phyloP scores from a whole-genome alignment of 1,284 basidiomycete species.

The Sporisorium sorghi region DNA sequence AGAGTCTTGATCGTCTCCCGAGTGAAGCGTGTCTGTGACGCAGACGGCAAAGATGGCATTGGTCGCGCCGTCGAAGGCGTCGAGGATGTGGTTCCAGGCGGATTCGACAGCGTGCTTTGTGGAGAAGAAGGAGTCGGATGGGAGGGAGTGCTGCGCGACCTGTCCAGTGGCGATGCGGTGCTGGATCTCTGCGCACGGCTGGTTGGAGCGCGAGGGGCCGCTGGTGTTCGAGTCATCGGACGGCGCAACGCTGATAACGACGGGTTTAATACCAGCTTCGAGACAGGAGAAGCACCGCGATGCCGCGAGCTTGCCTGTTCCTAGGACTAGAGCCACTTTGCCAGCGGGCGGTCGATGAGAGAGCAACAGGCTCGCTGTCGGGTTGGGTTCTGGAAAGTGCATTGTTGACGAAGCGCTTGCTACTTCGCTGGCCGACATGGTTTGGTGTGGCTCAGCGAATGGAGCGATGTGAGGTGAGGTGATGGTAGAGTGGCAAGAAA shows the following conservation, averaged over 20 bases:
- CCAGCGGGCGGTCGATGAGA: constrained; percentile 46
- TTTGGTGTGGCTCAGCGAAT: background rate
- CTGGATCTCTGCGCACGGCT: constrained; percentile 76
- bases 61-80: constrained; percentile 22
- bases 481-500: background rate
- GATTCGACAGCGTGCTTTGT: constrained; percentile 11
- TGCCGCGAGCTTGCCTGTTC: constrained; percentile 81
- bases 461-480: background rate
- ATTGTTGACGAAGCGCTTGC: constrained; percentile 7
- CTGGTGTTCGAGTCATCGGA: background rate
- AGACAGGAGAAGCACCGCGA: constrained; percentile 82
- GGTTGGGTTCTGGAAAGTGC: constrained; percentile 34
- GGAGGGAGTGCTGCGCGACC: constrained; percentile 72
- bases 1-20: constrained; percentile 34
- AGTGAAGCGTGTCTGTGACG: constrained; percentile 65
- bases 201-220: background rate
- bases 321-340: constrained; percentile 75
- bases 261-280: constrained; percentile 82
- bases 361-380: constrained; percentile 49
- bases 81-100: constrained; percentile 23
- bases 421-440: constrained; percentile 6
- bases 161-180: constrained; percentile 69
- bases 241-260: constrained; percentile 72
- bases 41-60: constrained; percentile 62
- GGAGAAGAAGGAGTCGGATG: constrained; percentile 5